Evolutionary conservation across 495 filamentous ascomycete genomes (phyloP), one percentile per base, ranked within the genome.

Genomic region (Penicillium paxilli): DNA sequence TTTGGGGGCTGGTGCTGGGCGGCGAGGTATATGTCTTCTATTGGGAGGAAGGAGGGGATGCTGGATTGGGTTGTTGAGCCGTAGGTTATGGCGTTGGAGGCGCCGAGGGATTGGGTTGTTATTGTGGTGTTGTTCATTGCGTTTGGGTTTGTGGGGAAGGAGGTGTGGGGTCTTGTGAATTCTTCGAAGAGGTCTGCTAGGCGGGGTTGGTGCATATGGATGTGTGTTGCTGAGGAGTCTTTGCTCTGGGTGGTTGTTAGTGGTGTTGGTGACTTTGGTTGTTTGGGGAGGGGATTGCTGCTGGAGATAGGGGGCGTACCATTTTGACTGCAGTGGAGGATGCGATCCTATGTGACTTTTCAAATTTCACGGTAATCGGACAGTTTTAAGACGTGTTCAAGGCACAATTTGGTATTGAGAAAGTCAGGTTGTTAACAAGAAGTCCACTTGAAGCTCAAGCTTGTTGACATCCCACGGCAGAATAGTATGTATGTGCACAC

Each of bases 101-200:
- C 37, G 25, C 35, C 22, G 35, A 47, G 53, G 14, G 58, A 20
- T 21, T 57, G 56, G 54, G 49, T 54, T 46, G 41, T 45, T 23
- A 49, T 42, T 48, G 25, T 16, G 35, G 35, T 8, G 16, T 56
- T 41, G 51, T 50, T 61, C 59, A 59, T 49, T 23, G 51, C 65
- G 49, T 66, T 54, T 42, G 62, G 44, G 42, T 63, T 54, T 51
- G 62, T 52, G 6, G 56, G 50, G 10, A 60, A 45, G 44, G 68
- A 69, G 28, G 70, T 67, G 53, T 75, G 70, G 9, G 75, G 74
- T 25, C 70, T 68, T 2, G 70, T 75, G 60, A 91, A 91, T 68
- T 93, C 90, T 80, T 98, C 94, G 65, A 96, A 91, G 60, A 93
- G 82, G 75, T 98, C 93, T 51, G 92, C 94, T 64, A 91, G 80